Evolutionary conservation across 2,329 filamentous ascomycete species (phyloP).

Genomic region (Penicillium verrucosum): DNA sequence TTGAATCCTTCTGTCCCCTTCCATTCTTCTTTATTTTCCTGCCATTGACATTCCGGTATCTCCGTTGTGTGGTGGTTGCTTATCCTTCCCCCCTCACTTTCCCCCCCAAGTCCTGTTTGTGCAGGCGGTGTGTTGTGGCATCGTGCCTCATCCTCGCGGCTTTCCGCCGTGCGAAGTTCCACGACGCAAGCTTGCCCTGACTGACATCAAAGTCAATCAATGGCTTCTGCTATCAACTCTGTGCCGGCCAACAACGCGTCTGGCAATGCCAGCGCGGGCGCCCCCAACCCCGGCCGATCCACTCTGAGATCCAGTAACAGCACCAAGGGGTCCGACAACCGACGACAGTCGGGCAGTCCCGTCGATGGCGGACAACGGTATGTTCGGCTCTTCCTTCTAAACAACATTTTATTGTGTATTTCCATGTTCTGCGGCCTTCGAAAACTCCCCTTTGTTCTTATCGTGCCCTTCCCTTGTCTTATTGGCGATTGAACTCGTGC

Average conservation of each 20-base stretch:
- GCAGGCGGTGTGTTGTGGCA: constrained; percentile 41
- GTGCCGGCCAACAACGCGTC: constrained; percentile 36
- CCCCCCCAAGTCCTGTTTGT: constrained; percentile 24
- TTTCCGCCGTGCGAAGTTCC: constrained; percentile 36
- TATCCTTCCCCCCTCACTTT: constrained; percentile 13
- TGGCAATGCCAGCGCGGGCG: constrained; percentile 38
- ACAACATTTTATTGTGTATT: not conserved
- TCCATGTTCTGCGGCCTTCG: not conserved
- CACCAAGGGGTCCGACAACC: constrained; percentile 52
- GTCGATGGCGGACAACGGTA: constrained; percentile 55
- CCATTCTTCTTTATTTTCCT: constrained; percentile 2
- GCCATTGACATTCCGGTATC: constrained; percentile 9
- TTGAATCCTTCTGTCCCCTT: constrained; percentile 4
- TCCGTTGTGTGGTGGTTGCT: constrained; percentile 5
- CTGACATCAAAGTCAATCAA: constrained; percentile 32
- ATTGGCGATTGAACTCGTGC: constrained; percentile 7
- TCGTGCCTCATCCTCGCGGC: constrained; percentile 31
- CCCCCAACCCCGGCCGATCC: constrained; percentile 40
- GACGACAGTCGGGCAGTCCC: constrained; percentile 56
- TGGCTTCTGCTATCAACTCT: constrained; percentile 43
- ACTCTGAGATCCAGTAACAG: constrained; percentile 51
- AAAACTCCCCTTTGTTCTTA: constrained; percentile 1
- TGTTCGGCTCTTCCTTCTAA: constrained; percentile 27
- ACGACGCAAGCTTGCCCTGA: constrained; percentile 35
- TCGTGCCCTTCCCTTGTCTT: not conserved